phyloP scores from a whole-genome alignment of 1,284 basidiomycete genomes.

The Ustilago esculenta region DNA sequence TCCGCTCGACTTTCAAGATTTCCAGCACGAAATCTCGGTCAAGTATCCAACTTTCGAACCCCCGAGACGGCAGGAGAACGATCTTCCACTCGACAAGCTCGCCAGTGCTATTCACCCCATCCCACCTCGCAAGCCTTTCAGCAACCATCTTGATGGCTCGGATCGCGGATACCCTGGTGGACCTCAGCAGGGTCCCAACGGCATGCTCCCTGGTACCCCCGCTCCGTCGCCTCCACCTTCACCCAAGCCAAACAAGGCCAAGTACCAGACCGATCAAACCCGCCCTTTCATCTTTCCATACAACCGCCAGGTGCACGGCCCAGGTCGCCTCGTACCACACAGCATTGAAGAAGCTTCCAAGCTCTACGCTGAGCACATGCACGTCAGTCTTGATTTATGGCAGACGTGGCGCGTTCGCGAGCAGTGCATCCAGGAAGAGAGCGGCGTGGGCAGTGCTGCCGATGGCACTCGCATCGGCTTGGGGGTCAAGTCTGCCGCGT shows the following conservation, averaged over 20 bases:
- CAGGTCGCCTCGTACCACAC: conserved; percentile 78
- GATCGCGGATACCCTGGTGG: conserved; percentile 82
- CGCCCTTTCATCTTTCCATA: conserved; percentile 97
- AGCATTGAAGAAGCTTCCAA: conserved; percentile 95
- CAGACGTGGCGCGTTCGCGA: conserved; percentile 96
- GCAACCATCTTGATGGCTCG: conserved; percentile 78
- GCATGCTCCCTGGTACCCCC: conserved; percentile 69
- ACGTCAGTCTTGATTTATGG: conserved; percentile 84
- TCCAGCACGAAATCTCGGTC: conserved; percentile 60
- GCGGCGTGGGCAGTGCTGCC: conserved; percentile 80
- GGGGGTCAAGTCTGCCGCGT: conserved; percentile 31
- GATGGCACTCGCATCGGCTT: conserved; percentile 52
- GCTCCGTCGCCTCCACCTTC: conserved; percentile 88
- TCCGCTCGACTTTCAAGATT: conserved; percentile 61
- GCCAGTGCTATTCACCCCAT: conserved; percentile 58
- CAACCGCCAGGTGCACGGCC: conserved; percentile 69
- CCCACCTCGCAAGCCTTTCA: conserved; percentile 51
- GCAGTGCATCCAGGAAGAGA: conserved; percentile 92
- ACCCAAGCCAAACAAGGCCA: conserved; percentile 92
- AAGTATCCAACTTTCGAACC: conserved; percentile 69
- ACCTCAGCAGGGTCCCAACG: conserved; percentile 69
- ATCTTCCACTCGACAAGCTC: conserved; percentile 66
- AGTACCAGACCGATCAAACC: conserved; percentile 96
- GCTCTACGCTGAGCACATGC: conserved; percentile 89
- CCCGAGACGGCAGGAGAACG: conserved; percentile 65